Base-by-base conservation (phyloP, 1,284 basidiomycete genomes). In the Tilletia caries region DNA sequence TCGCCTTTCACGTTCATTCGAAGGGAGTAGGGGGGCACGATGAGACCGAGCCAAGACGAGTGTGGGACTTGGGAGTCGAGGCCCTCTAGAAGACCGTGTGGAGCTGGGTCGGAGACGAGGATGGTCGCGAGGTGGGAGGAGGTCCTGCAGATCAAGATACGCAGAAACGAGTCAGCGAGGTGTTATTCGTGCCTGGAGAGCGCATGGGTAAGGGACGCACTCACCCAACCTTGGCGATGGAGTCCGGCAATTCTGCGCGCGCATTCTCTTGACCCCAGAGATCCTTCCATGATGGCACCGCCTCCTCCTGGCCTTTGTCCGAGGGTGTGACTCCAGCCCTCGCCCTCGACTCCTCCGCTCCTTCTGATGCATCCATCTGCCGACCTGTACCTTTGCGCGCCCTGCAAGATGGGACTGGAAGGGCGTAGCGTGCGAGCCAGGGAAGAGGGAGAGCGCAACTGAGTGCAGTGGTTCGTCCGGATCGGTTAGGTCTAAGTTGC, bases 1-100 rank as follows among this genome's bases (percentile, higher is more conserved):
- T 91, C 90, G 23, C 90, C 85, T 25, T 23, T 41, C 13, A 5
- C 54, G n/a, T 92, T 0, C 91, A 94, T 25, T 92, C 85, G 82
- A 95, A 95, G 0, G 92, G 92, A 0, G 93, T 95, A n/a, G 0
- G 91, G 90, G 0, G 91, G 86, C 0, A 89, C 90, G 15, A 91
- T 82, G 25, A 93, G 85, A 18, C 91, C 91, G 44, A 91, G 83
- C 84, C 89, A 88, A 33, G 85, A 86, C 5, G 88, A 86, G 18
- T 76, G 67, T 0, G 87, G 86, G 74, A 89, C 88, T 27, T 81
- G 65, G 70, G 71, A 76, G 6, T 83, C 79, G 10, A 91, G 83
- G 15, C 88, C 84, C 54, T 85, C 86, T 2, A 85, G 82, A 20
- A 91, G 83, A 1, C 90, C 89, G 78, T 91, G 88, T 0, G 88